Percentiles rank a stretch among this genome's conserved stretches.
Evolutionary conservation across 2,329 filamentous ascomycete genomes (phyloP).

Genomic region (Tothia fuscella): DNA sequence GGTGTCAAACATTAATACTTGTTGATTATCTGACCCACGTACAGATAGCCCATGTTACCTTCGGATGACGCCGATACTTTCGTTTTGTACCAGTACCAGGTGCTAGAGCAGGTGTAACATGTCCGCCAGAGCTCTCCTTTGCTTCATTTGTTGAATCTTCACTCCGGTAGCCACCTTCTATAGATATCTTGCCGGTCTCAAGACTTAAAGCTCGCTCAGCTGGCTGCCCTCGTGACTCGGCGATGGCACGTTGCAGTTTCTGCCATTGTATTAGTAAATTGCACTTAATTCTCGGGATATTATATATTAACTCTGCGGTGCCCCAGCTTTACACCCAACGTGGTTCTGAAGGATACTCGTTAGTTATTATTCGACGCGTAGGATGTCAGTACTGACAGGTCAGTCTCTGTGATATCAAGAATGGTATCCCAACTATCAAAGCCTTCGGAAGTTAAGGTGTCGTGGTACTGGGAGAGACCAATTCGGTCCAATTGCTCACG

Average conservation of each 20-base stretch:
- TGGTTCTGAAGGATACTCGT: slow-evolving; percentile 40
- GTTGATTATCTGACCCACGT: background rate
- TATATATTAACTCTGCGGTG: slow-evolving; percentile 56
- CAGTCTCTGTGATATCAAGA: slow-evolving; percentile 72
- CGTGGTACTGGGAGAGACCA: slow-evolving; percentile 66
- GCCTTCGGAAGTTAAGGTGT: slow-evolving; percentile 61
- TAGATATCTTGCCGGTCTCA: slow-evolving; percentile 3
- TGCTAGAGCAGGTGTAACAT: slow-evolving; percentile 13
- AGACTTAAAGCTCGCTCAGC: slow-evolving; percentile 14
- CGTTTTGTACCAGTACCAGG: slow-evolving; percentile 43
- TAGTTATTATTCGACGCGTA: slow-evolving; percentile 7
- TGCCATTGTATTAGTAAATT: slow-evolving; percentile 21
- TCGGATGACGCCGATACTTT: slow-evolving; percentile 68
- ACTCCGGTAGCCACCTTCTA: slow-evolving; percentile 38
- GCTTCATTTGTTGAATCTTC: slow-evolving; percentile 38
- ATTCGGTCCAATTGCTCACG: slow-evolving; percentile 58
- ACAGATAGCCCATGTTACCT: slow-evolving; percentile 36
- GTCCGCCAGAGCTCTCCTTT: slow-evolving; percentile 19
- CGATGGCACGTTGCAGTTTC: slow-evolving; percentile 77
- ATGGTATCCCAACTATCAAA: slow-evolving; percentile 80
- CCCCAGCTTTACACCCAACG: slow-evolving; percentile 65
- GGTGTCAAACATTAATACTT: background rate
- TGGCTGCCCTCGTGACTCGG: slow-evolving; percentile 51
- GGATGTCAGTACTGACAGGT: slow-evolving; percentile 47
- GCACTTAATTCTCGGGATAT: background rate